These are phyloP conservation scores for Exophiala dermatitidis DNA, from an alignment of 2,329 filamentous ascomycete species.

Conservation along the genomic window DNA sequence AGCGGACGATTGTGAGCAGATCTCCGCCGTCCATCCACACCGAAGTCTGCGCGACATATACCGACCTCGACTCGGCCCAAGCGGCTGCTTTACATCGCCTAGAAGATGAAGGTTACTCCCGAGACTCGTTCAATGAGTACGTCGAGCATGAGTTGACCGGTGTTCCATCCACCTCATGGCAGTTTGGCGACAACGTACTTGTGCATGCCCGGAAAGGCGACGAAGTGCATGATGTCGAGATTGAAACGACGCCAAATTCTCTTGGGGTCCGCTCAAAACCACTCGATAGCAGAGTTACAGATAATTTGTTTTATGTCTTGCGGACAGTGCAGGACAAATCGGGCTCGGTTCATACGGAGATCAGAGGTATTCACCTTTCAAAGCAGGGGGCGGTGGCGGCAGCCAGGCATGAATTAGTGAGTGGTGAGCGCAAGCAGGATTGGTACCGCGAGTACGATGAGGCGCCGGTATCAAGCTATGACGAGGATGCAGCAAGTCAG, in stretches of 20 bases:
- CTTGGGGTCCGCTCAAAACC: slow-evolving; percentile 11
- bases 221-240: slow-evolving; percentile 9
- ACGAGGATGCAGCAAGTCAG: slow-evolving; percentile 8
- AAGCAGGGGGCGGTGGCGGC: slow-evolving; percentile 12
- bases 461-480: neutral
- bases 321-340: slow-evolving; percentile 2
- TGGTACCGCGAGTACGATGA: slow-evolving; percentile 13
- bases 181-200: slow-evolving; percentile 9
- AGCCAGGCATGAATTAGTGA: slow-evolving; percentile 12
- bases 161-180: slow-evolving; percentile 6
- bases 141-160: slow-evolving; percentile 4
- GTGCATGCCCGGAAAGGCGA: slow-evolving; percentile 9
- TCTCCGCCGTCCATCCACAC: slow-evolving; percentile 11
- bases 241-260: slow-evolving; percentile 13
- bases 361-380: slow-evolving; percentile 11
- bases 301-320: slow-evolving; percentile 13
- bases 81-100: slow-evolving; percentile 8
- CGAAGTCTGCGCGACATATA: slow-evolving; percentile 15
- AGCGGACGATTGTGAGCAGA: slow-evolving; percentile 9
- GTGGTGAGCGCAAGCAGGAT: slow-evolving; percentile 11
- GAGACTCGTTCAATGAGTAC: slow-evolving; percentile 4
- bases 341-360: slow-evolving; percentile 9
- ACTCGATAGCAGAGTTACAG: slow-evolving; percentile 9
- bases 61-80: slow-evolving; percentile 11
- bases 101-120: slow-evolving; percentile 11